Conservation (phyloP, 2,329 filamentous ascomycete genomes). For the Penicillium sp. region DNA sequence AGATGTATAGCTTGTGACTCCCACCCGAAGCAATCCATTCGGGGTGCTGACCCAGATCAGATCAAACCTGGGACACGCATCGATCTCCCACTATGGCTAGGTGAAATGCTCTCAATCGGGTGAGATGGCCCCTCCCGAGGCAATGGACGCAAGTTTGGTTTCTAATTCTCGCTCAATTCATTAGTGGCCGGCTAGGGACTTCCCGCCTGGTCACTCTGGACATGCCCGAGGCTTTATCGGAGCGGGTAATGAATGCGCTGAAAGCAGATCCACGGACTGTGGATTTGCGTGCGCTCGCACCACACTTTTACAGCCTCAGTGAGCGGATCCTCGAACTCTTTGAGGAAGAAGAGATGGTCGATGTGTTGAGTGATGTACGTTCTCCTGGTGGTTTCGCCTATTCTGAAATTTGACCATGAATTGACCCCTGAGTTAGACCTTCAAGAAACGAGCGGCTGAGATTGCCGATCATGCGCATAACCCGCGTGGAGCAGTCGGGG, state of each 20-base stretch:
- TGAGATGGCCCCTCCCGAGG: conserved; percentile 23
- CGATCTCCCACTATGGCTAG: conserved; percentile 85
- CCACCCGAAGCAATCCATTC: background rate
- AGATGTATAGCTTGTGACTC: conserved; percentile 40
- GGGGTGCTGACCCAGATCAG: conserved; percentile 30
- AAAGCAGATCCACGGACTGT: conserved; percentile 86
- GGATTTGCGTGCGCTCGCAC: conserved; percentile 72
- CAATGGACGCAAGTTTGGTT: background rate
- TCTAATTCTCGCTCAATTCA: background rate
- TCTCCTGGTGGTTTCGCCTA: background rate
- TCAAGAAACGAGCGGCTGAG: conserved; percentile 71
- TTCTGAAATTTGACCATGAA: background rate
- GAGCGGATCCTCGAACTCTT: conserved; percentile 84
- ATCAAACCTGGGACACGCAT: conserved; percentile 77
- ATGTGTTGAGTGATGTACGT: conserved; percentile 56
- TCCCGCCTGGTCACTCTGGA: conserved; percentile 69
- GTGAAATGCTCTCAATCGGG: conserved; percentile 68
- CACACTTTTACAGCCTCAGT: conserved; percentile 82
- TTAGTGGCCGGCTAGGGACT: conserved; percentile 42
- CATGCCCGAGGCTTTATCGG: conserved; percentile 68
- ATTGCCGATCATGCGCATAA: conserved; percentile 88
- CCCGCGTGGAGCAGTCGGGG: conserved; percentile 61
- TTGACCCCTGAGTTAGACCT: conserved; percentile 51
- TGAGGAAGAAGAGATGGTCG: conserved; percentile 74
- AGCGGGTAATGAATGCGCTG: conserved; percentile 77